phyloP scores from a whole-genome alignment of 2,329 filamentous ascomycete genomes.

The Rachicladosporium sp. region DNA sequence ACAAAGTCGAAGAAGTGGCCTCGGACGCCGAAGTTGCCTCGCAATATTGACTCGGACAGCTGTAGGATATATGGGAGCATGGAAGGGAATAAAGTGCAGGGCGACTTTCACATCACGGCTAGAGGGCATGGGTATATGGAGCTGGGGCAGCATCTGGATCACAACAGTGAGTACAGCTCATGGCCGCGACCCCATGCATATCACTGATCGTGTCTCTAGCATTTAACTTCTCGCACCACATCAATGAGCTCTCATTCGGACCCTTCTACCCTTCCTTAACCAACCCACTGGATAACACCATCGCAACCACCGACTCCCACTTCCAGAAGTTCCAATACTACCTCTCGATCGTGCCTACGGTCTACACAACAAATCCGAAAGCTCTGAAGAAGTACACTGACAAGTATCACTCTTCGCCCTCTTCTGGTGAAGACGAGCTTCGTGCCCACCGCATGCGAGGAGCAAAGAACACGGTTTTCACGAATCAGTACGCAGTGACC shows the following conservation, averaged over 20 bases:
- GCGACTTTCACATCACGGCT: constrained; percentile 95
- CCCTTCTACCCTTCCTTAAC: constrained; percentile 88
- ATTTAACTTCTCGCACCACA: constrained; percentile 96
- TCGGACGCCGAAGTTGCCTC: constrained; percentile 58
- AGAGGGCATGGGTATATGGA: constrained; percentile 90
- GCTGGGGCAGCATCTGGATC: constrained; percentile 67
- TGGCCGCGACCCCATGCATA: neutral
- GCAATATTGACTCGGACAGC: constrained; percentile 46
- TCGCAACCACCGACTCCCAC: constrained; percentile 59
- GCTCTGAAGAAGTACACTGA: constrained; percentile 27
- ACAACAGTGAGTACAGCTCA: constrained; percentile 45
- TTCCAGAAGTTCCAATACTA: constrained; percentile 99
- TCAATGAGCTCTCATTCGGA: constrained; percentile 92
- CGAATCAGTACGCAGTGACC: constrained; percentile 96
- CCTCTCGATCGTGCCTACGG: constrained; percentile 83
- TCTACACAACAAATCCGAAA: constrained; percentile 52
- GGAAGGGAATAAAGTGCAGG: constrained; percentile 92
- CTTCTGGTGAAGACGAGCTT: constrained; percentile 24
- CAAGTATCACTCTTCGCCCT: constrained; percentile 29
- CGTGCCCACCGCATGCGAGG: constrained; percentile 22
- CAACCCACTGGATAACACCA: constrained; percentile 88
- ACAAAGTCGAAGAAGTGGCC: constrained; percentile 52
- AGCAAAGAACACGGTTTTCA: constrained; percentile 55
- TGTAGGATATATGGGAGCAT: constrained; percentile 84
- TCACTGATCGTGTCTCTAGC: constrained; percentile 32